Conservation (phyloP, 805 yeast genomes). For the Saccharomycopsis vini region DNA sequence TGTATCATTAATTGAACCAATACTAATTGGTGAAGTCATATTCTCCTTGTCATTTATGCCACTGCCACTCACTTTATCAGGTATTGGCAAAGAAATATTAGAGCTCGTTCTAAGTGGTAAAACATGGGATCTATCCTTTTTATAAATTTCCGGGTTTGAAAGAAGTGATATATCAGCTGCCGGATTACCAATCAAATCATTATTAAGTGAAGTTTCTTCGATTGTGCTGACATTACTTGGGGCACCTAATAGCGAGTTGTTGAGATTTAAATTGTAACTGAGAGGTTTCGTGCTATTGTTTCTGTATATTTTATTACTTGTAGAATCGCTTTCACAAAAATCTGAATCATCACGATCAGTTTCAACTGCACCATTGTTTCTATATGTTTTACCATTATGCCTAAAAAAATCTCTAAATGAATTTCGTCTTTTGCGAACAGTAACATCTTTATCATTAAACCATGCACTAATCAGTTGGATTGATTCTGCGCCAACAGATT, state of each 20-base stretch:
- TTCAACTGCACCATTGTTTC: not conserved
- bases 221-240: conserved; percentile 9
- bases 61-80: not conserved
- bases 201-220: conserved; percentile 2
- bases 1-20: conserved; percentile 4
- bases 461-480: not conserved
- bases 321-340: not conserved
- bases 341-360: not conserved
- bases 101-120: conserved; percentile 1
- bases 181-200: conserved; percentile 2
- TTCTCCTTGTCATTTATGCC: not conserved
- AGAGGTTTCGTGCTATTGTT: too few species aligned
- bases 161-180: not conserved
- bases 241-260: not conserved
- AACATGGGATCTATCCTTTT: not conserved
- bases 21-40: conserved; percentile 6
- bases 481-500: conserved; percentile 13
- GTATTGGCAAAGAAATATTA: conserved; percentile 1
- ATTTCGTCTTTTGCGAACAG: conserved; percentile 7
- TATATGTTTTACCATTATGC: not conserved
- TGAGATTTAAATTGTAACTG: not conserved
- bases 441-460: not conserved
- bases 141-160: too few species aligned
- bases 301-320: too few species aligned
- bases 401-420: conserved; percentile 12